These are phyloP conservation scores for Austroboletus olivaceoglutinosus DNA, from an alignment of 1,284 basidiomycete genomes.

Conservation along the genomic window DNA sequence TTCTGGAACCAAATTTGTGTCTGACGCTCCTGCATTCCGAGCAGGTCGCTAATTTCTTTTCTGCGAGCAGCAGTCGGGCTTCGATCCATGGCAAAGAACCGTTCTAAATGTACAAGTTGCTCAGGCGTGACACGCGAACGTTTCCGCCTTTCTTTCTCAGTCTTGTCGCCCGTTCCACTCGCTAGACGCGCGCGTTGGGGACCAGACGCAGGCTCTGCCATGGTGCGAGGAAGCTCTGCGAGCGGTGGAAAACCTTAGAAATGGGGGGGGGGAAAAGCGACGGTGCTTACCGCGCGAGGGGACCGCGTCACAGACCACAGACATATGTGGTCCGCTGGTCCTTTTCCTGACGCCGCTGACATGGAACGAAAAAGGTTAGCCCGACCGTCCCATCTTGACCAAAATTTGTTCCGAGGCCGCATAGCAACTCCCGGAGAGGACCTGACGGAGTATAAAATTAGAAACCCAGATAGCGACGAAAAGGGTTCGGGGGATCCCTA, in stretches of 20 bases:
- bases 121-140: constrained; percentile 74
- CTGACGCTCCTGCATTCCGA: constrained; percentile 83
- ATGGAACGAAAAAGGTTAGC: constrained; percentile 29
- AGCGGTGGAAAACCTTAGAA: constrained; percentile 5
- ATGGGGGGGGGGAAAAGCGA: not conserved
- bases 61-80: constrained; percentile 68
- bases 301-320: constrained; percentile 27
- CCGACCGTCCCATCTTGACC: constrained; percentile 8
- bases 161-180: constrained; percentile 11
- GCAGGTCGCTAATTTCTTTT: constrained; percentile 66
- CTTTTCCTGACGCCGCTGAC: constrained; percentile 30
- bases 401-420: constrained; percentile 29
- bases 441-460: constrained; percentile 21
- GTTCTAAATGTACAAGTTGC: constrained; percentile 70
- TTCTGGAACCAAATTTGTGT: constrained; percentile 89
- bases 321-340: constrained; percentile 29
- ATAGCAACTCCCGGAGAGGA: constrained; percentile 30
- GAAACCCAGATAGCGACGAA: constrained; percentile 13
- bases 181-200: constrained; percentile 28
- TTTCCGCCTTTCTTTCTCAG: constrained; percentile 65
- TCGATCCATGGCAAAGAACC: constrained; percentile 62
- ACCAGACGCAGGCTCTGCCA: constrained; percentile 26
- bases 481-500: not conserved
- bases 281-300: constrained; percentile 19
- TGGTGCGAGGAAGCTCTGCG: constrained; percentile 9